A percentile compares a stretch with the other conserved stretches of the same genome.
Evolutionary conservation across 106 monocot genomes (phyloP).

Genomic region (Agapanthus africanus): DNA sequence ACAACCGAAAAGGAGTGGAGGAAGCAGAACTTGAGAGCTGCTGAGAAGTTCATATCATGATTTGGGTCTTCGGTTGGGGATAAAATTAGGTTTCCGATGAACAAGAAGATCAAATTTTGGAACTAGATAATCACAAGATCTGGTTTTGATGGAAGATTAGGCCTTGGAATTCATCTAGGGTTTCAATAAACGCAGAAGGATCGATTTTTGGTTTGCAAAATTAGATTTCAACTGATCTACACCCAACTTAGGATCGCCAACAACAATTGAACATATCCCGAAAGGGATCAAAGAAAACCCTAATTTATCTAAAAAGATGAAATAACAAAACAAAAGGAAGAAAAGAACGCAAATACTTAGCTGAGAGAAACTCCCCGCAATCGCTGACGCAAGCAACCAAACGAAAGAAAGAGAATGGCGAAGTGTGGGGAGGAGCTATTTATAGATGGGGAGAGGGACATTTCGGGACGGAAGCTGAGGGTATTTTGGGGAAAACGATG

Average conservation of each 20-base stretch:
- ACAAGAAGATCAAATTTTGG: no score
- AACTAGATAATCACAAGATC: no score
- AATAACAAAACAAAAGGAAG: background rate
- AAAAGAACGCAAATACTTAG: constrained; percentile 1
- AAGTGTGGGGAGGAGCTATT: background rate
- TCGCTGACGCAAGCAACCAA: background rate
- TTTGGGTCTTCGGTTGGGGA: background rate
- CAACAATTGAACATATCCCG: background rate
- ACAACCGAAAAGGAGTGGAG: constrained; percentile 78
- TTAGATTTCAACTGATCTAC: no score
- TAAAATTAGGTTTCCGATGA: background rate
- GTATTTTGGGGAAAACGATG: background rate
- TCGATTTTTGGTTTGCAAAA: background rate
- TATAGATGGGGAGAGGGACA: constrained; percentile 9
- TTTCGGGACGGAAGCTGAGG: background rate
- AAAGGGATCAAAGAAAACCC: background rate
- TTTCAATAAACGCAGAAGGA: background rate
- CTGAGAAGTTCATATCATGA: constrained; percentile 41
- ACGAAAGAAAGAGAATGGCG: background rate
- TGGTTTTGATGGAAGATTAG: background rate
- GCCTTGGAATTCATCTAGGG: background rate
- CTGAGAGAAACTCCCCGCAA: background rate
- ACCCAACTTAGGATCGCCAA: background rate
- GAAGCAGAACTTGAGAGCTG: constrained; percentile 33
- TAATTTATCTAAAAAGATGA: background rate